phyloP scores from a whole-genome alignment of 2,329 filamentous ascomycete species.

The Beauveria sp. region DNA sequence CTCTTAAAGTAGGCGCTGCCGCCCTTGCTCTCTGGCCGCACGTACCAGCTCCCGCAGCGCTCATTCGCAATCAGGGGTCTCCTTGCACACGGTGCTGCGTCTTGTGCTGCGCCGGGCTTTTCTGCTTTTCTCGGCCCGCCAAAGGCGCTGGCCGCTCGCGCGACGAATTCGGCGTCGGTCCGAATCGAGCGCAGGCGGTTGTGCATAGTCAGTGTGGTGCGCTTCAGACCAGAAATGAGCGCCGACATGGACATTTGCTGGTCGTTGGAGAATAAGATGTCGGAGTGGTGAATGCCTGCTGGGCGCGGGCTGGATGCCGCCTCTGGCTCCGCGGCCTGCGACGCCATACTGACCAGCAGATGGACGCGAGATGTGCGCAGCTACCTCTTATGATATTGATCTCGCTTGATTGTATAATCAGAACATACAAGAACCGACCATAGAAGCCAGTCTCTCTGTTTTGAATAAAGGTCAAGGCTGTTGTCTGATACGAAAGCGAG shows the following conservation, averaged over 20 bases:
- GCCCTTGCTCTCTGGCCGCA: conserved; percentile 54
- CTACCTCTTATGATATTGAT: too few relatives aligned
- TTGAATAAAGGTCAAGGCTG: too few relatives aligned
- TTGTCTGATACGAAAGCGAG: too few relatives aligned
- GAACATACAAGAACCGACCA: too few relatives aligned
- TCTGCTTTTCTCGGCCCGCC: not conserved
- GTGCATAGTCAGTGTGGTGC: conserved; percentile 66
- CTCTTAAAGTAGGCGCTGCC: conserved; percentile 94
- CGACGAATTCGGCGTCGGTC: conserved; percentile 69
- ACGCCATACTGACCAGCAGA: not conserved
- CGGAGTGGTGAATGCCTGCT: conserved; percentile 23
- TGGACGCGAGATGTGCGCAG: not conserved
- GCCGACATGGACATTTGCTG: conserved; percentile 60
- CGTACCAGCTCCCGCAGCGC: conserved; percentile 94
- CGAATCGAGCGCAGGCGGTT: conserved; percentile 79
- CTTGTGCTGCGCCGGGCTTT: not conserved
- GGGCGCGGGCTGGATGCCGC: not conserved
- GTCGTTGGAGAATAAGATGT: conserved; percentile 42
- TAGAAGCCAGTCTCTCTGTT: too few relatives aligned
- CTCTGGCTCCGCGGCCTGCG: not conserved
- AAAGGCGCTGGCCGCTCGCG: conserved; percentile 47
- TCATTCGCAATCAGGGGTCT: conserved; percentile 86
- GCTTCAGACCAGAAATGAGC: conserved; percentile 64
- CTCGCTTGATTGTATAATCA: too few relatives aligned
- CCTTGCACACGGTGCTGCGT: not conserved